Evolutionary conservation across 495 filamentous ascomycete genomes (phyloP).

Genomic region (Penicillium flavigenum): DNA sequence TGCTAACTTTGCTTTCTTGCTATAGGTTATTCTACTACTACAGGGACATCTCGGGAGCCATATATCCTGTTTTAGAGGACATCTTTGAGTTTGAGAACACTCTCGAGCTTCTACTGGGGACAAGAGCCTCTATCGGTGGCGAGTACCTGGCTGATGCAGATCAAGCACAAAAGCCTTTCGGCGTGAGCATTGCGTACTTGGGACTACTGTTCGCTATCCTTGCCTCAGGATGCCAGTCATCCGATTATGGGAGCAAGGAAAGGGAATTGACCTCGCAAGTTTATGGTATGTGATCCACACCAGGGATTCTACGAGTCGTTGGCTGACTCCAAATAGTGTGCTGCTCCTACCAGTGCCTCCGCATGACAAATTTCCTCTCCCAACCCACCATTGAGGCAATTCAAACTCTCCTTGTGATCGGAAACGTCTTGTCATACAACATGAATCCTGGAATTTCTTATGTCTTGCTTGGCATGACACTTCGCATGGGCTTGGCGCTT

Average conservation of each 20-base stretch:
- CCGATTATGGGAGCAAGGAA: slow-evolving; percentile 62
- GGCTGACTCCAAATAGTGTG: slow-evolving; percentile 41
- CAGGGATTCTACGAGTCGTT: neutral
- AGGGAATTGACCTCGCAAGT: slow-evolving; percentile 59
- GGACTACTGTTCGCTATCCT: slow-evolving; percentile 76
- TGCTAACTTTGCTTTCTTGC: slow-evolving; percentile 4
- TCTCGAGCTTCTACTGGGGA: slow-evolving; percentile 66
- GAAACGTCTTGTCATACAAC: slow-evolving; percentile 61
- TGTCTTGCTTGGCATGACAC: slow-evolving; percentile 56
- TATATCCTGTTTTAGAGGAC: slow-evolving; percentile 78
- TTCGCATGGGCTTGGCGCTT: slow-evolving; percentile 57
- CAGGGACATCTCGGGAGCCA: slow-evolving; percentile 76
- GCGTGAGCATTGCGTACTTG: slow-evolving; percentile 63
- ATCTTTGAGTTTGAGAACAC: slow-evolving; percentile 67
- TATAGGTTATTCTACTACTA: slow-evolving; percentile 70
- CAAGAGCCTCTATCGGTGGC: slow-evolving; percentile 52
- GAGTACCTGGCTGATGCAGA: slow-evolving; percentile 39
- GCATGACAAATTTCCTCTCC: slow-evolving; percentile 61
- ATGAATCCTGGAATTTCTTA: slow-evolving; percentile 66
- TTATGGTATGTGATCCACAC: slow-evolving; percentile 41
- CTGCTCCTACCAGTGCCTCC: slow-evolving; percentile 62
- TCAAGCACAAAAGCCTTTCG: slow-evolving; percentile 46
- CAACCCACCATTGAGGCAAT: slow-evolving; percentile 59
- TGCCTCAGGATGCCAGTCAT: slow-evolving; percentile 79
- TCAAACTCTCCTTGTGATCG: slow-evolving; percentile 57